Evolutionary conservation across 495 filamentous ascomycete species (phyloP).

Genomic region (Hyaloscypha variabilis): DNA sequence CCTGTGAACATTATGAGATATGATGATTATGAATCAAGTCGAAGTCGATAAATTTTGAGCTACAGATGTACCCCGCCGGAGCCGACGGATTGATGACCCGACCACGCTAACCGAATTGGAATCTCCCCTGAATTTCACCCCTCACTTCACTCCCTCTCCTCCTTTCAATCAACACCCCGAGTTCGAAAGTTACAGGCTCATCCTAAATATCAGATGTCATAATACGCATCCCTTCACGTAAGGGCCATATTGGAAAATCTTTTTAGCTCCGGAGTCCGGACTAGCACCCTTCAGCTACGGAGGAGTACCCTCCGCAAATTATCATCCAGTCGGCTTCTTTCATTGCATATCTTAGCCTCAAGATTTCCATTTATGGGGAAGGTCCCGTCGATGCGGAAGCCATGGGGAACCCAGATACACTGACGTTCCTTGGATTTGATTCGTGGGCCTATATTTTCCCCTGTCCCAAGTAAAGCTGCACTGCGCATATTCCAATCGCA

Average conservation of each 20-base stretch:
- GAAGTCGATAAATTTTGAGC: not conserved
- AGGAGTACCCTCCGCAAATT: not conserved
- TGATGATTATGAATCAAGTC: not conserved
- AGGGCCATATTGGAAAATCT: too few species aligned
- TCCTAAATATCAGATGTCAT: too few species aligned
- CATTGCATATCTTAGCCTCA: not conserved
- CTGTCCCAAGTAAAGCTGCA: not conserved
- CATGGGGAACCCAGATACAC: not conserved
- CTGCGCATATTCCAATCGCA: not conserved
- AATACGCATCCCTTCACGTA: too few species aligned
- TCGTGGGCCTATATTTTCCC: not conserved
- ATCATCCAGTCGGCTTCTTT: slow-evolving; percentile 4
- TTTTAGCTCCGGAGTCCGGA: too few species aligned
- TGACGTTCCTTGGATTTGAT: not conserved
- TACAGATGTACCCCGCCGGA: slow-evolving; percentile 13
- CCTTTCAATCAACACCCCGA: not conserved
- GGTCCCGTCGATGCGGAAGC: not conserved
- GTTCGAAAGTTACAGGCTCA: too few species aligned
- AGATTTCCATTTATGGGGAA: not conserved
- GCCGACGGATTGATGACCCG: not conserved
- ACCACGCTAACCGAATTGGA: not conserved
- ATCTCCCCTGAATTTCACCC: not conserved
- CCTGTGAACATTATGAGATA: slow-evolving; percentile 85
- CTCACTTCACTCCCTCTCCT: not conserved
- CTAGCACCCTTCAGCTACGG: not conserved